These are phyloP conservation scores for Mychonastes homosphaera DNA, from an alignment of 139 green algal species.

Conservation along the genomic window DNA sequence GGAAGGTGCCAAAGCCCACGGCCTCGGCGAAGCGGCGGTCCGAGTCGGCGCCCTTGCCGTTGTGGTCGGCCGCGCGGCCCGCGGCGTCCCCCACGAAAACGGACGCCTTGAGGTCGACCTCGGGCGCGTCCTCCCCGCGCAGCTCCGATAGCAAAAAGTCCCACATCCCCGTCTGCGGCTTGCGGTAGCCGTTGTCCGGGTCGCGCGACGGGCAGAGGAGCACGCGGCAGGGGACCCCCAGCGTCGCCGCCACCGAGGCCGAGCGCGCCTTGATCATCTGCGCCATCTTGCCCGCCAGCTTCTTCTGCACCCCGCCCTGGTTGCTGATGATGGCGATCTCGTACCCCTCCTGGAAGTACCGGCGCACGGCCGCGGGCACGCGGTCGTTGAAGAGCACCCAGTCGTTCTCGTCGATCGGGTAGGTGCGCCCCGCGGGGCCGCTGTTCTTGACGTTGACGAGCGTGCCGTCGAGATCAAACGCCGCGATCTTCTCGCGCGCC, in stretches of 20 bases:
- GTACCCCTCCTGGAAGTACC: slow-evolving; percentile 37
- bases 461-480: slow-evolving; percentile 68
- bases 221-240: slow-evolving; percentile 24
- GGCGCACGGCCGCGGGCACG: slow-evolving; percentile 28
- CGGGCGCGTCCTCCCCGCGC: background rate
- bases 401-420: slow-evolving; percentile 31
- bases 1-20: slow-evolving; percentile 43
- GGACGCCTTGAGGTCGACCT: slow-evolving; percentile 31
- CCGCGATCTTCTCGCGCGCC: slow-evolving; percentile 43
- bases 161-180: slow-evolving; percentile 67
- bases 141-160: slow-evolving; percentile 35
- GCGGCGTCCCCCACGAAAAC: slow-evolving; percentile 64
- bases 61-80: slow-evolving; percentile 32
- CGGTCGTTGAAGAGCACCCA: slow-evolving; percentile 51
- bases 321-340: slow-evolving; percentile 71
- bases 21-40: slow-evolving; percentile 39
- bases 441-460: slow-evolving; percentile 51
- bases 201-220: slow-evolving; percentile 25
- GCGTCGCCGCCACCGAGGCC: slow-evolving; percentile 27
- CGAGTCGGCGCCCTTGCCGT: background rate
- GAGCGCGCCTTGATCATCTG: slow-evolving; percentile 39
- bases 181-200: slow-evolving; percentile 38
- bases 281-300: slow-evolving; percentile 37
- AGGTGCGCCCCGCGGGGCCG: slow-evolving; percentile 23
- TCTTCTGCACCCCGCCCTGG: slow-evolving; percentile 51